Evolutionary conservation across 139 green algal genomes (phyloP), one percentile per base, ranked within the genome.

Genomic region (Zygnema cylindricum): DNA sequence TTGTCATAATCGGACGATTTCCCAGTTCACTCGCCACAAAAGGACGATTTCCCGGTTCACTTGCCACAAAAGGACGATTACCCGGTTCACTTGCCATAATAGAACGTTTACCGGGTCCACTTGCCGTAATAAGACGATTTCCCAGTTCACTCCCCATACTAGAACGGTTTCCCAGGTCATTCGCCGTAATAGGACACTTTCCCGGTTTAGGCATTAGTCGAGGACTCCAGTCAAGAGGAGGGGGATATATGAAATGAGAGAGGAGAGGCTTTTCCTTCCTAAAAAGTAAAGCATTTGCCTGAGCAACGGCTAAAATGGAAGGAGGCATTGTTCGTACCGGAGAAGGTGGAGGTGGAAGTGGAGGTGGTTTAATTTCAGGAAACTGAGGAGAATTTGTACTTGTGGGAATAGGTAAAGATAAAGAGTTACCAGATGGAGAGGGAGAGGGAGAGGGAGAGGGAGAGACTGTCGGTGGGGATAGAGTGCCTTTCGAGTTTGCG

Each of bases 221-320:
- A 35, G 71, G 81, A 36, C n/a, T 36, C 81, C 81, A 87, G 21
- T 2, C 23, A 43, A 87, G 81, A 23, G 81, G 81, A 49, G 32
- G 32, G 2, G 35, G 81, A 41, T 84, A 69, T 22, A 49, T 7
- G 84, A 78, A 77, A 7, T 63, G 81, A 39, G 81, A 85, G 55
- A 87, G 81, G 22, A 87, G 81, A 42, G 81, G 81, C 23, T 43
- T 41, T 3, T 43, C 11, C 33, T n/a, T n/a, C 7, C 30, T 42
- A 7, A 21, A 41, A 3, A 87, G 3, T 2, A 87, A 21, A 16
- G n/a, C 2, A 35, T 38, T 85, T 7, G 81, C 81, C 30, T 87
- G 81, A 21, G 43, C 2, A 42, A 87, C 11, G 2, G 35, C 81
- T 2, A 36, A 3, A 69, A 85, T 43, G 35, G 81, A 33, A 39